Percentiles rank a stretch among this genome's conserved stretches.
Conservation (phyloP, 345 rosid genomes). For the Anacardium occidentale region DNA sequence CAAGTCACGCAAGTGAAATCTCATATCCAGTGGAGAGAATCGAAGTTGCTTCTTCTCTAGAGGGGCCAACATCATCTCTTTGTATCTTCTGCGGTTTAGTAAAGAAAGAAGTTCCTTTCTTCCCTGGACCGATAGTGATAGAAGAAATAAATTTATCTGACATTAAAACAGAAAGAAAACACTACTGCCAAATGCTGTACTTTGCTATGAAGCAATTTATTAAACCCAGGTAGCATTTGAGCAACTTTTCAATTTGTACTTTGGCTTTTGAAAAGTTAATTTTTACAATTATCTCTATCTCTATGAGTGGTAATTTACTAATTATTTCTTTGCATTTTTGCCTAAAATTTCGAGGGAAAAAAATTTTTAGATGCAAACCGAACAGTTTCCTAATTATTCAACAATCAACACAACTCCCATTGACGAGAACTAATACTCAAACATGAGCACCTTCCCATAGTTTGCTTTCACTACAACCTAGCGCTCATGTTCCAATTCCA, state of each 20-base stretch:
- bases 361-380: not conserved
- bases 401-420: not conserved
- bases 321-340: not conserved
- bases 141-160: not conserved
- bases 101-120: slow-evolving; percentile 89
- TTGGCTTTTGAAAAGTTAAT: not conserved
- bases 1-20: slow-evolving; percentile 93
- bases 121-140: slow-evolving; percentile 48
- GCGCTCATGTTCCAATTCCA: no score
- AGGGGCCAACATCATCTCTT: slow-evolving; percentile 85
- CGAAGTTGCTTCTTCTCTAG: slow-evolving; percentile 87
- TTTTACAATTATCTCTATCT: not conserved
- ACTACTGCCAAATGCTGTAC: not conserved
- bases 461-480: no score
- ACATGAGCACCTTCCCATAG: not conserved
- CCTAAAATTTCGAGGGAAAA: not conserved
- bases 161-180: not conserved
- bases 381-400: not conserved
- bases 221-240: not conserved
- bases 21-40: slow-evolving; percentile 74
- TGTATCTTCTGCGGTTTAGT: slow-evolving; percentile 69
- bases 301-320: not conserved
- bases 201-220: not conserved
- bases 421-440: no score
- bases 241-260: not conserved